Percentiles rank a stretch among this genome's conserved stretches.
phyloP scores from a whole-genome alignment of 2,329 filamentous ascomycete species.

The Cercospora berteroae region DNA sequence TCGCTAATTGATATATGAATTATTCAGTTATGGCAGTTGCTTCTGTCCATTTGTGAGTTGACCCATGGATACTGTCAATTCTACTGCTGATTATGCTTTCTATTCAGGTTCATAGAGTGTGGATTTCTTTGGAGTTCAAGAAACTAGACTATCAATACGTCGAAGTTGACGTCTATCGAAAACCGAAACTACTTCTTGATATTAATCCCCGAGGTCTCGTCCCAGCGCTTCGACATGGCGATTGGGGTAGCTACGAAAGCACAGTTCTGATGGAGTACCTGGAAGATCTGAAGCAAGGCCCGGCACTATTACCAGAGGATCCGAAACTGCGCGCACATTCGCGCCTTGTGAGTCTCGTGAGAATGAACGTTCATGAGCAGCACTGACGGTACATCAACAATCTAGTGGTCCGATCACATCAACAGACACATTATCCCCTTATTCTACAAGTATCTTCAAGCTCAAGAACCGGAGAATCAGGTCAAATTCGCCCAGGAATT shows the following conservation, averaged over 20 bases:
- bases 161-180: slow-evolving; percentile 77
- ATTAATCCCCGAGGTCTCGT: slow-evolving; percentile 74
- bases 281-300: slow-evolving; percentile 66
- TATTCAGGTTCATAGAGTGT: slow-evolving; percentile 70
- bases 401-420: slow-evolving; percentile 73
- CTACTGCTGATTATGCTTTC: not conserved
- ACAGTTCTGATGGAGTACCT: slow-evolving; percentile 83
- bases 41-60: slow-evolving; percentile 68
- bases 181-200: slow-evolving; percentile 67
- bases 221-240: slow-evolving; percentile 71
- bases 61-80: not conserved
- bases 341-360: slow-evolving; percentile 48
- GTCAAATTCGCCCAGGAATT: slow-evolving; percentile 60
- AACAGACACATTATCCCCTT: slow-evolving; percentile 72
- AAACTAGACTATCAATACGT: slow-evolving; percentile 79
- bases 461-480: slow-evolving; percentile 60
- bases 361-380: not conserved
- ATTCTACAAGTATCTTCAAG: slow-evolving; percentile 72
- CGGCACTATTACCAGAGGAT: slow-evolving; percentile 63
- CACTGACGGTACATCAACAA: not conserved
- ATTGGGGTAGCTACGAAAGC: slow-evolving; percentile 81
- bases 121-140: slow-evolving; percentile 83
- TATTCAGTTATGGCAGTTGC: slow-evolving; percentile 64
- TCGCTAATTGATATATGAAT: not conserved
- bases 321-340: slow-evolving; percentile 69